Conservation (phyloP, 192 early-diverging fungal species). For the Coemansia sp. region DNA sequence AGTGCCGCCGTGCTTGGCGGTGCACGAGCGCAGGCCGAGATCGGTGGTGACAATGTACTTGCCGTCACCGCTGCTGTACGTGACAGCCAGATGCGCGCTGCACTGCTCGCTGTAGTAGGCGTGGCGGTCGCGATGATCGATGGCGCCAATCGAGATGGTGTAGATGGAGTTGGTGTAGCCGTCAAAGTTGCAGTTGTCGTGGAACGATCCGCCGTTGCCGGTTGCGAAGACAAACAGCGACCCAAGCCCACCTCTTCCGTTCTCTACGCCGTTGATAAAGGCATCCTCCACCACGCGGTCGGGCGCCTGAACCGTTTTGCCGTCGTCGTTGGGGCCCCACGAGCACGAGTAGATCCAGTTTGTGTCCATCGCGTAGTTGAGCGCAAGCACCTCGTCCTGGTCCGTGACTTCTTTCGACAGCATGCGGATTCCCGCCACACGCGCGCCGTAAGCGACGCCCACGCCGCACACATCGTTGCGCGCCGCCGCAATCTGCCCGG, state of each 20-base stretch:
- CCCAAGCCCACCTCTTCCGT: slow-evolving; percentile 82
- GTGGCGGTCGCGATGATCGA: slow-evolving; percentile 73
- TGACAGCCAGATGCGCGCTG: slow-evolving; percentile 82
- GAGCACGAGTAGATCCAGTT: slow-evolving; percentile 96
- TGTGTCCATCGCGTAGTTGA: slow-evolving; percentile 84
- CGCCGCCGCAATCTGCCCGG: slow-evolving; percentile 94
- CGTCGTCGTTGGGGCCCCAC: slow-evolving; percentile 95
- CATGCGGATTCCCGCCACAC: slow-evolving; percentile 87
- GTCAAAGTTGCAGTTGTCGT: slow-evolving; percentile 96
- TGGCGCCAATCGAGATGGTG: slow-evolving; percentile 89
- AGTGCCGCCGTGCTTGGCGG: slow-evolving; percentile 83
- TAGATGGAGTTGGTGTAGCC: slow-evolving; percentile 96
- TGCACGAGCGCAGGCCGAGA: slow-evolving; percentile 72
- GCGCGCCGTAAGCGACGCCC: slow-evolving; percentile 86
- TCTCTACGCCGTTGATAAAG: slow-evolving; percentile 79
- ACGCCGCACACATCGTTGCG: slow-evolving; percentile 91
- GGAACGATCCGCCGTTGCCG: slow-evolving; percentile 79
- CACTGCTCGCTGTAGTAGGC: slow-evolving; percentile 87
- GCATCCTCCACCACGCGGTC: slow-evolving; percentile 77
- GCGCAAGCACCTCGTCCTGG: slow-evolving; percentile 85
- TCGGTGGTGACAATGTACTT: slow-evolving; percentile 89
- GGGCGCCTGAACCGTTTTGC: slow-evolving; percentile 81
- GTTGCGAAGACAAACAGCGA: slow-evolving; percentile 93
- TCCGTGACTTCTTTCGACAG: slow-evolving; percentile 88
- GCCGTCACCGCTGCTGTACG: slow-evolving; percentile 81